These are phyloP conservation scores for Nakazawaea ambrosiae DNA, from an alignment of 805 yeast genomes.

Conservation along the genomic window DNA sequence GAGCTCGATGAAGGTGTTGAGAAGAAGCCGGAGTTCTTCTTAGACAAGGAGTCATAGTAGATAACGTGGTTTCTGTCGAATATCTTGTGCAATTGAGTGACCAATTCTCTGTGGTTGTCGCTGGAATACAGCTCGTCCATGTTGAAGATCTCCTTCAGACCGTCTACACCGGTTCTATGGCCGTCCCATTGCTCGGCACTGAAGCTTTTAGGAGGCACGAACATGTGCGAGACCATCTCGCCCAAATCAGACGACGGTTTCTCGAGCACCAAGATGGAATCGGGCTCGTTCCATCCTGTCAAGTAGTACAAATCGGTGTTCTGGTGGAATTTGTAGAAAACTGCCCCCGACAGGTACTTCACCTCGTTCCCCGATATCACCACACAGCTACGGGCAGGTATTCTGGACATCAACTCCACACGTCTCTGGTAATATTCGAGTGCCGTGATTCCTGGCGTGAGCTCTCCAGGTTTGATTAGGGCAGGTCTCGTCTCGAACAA, in stretches of 20 bases:
- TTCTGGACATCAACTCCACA: slow-evolving; percentile 39
- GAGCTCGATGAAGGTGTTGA: slow-evolving; percentile 17
- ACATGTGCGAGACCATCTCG: slow-evolving; percentile 60
- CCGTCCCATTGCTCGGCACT: slow-evolving; percentile 94
- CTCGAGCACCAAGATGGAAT: slow-evolving; percentile 62
- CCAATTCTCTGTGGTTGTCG: slow-evolving; percentile 25
- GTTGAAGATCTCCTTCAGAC: slow-evolving; percentile 77
- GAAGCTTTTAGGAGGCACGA: slow-evolving; percentile 79
- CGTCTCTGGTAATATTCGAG: slow-evolving; percentile 76
- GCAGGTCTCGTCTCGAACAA: slow-evolving; percentile 79
- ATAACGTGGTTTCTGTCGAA: slow-evolving; percentile 42
- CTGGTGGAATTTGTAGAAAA: slow-evolving; percentile 89
- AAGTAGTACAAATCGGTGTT: slow-evolving; percentile 81
- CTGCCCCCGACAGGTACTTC: slow-evolving; percentile 83
- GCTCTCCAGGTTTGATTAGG: slow-evolving; percentile 62
- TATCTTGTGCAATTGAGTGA: slow-evolving; percentile 37
- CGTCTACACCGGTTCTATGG: slow-evolving; percentile 77
- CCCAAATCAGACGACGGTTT: slow-evolving; percentile 47
- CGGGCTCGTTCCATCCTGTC: slow-evolving; percentile 92
- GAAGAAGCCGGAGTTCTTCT: slow-evolving; percentile 13
- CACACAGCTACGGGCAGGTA: slow-evolving; percentile 64
- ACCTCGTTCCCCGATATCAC: slow-evolving; percentile 66
- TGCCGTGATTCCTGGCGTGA: slow-evolving; percentile 86
- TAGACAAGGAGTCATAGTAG: slow-evolving; percentile 40
- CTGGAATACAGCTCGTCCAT: slow-evolving; percentile 68